A percentile compares a stretch with the other conserved stretches of the same genome.
Evolutionary conservation across 2,329 filamentous ascomycete genomes (phyloP).

Genomic region (Epichloe gansuensis): DNA sequence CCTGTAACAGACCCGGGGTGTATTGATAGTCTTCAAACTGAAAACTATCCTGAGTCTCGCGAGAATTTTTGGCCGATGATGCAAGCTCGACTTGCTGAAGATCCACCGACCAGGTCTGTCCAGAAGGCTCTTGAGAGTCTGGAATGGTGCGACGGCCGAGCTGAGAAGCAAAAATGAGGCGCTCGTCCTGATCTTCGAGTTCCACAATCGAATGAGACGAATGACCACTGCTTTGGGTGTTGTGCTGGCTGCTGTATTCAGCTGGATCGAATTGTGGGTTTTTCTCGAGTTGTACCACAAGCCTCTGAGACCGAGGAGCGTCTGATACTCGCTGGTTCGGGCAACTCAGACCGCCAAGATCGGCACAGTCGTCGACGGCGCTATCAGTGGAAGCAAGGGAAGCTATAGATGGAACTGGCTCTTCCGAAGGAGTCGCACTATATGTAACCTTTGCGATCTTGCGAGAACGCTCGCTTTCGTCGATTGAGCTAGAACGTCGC

Average conservation of each 20-base stretch:
- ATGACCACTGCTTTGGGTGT: slow-evolving; percentile 17
- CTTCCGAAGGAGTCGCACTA: slow-evolving; percentile 16
- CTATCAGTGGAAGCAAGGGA: slow-evolving; percentile 16
- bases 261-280: slow-evolving; percentile 20
- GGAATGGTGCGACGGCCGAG: slow-evolving; percentile 28
- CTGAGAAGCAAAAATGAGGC: slow-evolving; percentile 17
- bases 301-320: slow-evolving; percentile 2
- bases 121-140: slow-evolving; percentile 30
- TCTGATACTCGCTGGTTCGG: neutral
- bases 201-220: slow-evolving; percentile 22
- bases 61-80: neutral
- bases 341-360: slow-evolving; percentile 1
- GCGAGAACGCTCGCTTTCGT: slow-evolving; percentile 9
- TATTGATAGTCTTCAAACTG: neutral
- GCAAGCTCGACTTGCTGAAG: neutral
- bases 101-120: slow-evolving; percentile 12
- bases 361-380: slow-evolving; percentile 7
- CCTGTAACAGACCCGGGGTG: neutral
- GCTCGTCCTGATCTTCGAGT: slow-evolving; percentile 23
- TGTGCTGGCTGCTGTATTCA: slow-evolving; percentile 23
- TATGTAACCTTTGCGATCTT: slow-evolving; percentile 13
- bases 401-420: slow-evolving; percentile 18
- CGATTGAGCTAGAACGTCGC: slow-evolving; percentile 4
- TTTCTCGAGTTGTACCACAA: slow-evolving; percentile 21
- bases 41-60: neutral